A percentile compares a stretch with the other conserved stretches of the same genome.
These are phyloP conservation scores for Vitis cinerea DNA, from an alignment of 164 flowering plant genomes.

Conservation along the genomic window DNA sequence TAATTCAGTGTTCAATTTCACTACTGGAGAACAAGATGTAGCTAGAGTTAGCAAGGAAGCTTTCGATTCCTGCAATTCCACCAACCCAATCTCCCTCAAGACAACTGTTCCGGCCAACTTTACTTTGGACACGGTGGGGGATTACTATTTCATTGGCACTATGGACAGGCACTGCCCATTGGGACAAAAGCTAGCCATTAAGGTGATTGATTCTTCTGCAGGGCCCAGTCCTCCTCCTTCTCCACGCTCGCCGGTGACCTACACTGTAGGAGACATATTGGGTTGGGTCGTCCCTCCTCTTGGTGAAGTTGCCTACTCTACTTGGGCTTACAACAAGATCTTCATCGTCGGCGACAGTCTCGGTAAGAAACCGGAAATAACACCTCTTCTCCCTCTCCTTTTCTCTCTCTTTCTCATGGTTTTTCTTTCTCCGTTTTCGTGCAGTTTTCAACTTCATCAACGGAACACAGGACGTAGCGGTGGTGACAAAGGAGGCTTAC, in stretches of 20 bases:
- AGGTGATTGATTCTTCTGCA: conserved; percentile 3
- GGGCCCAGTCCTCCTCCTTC: neutral
- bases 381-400: neutral
- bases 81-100: neutral
- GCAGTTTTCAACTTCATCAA: conserved; percentile 36
- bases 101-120: conserved; percentile 18
- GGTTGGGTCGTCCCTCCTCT: too few species aligned
- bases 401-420: neutral
- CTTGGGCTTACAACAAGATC: too few species aligned
- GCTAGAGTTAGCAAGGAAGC: conserved; percentile 17
- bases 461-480: conserved; percentile 26
- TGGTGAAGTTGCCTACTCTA: neutral
- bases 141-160: conserved; percentile 25
- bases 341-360: too few species aligned
- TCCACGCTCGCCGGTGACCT: neutral
- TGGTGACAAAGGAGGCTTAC: conserved; percentile 25
- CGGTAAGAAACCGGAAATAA: too few species aligned
- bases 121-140: conserved; percentile 18
- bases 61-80: conserved; percentile 18
- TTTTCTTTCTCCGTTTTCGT: neutral
- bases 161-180: conserved; percentile 18
- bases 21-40: conserved; percentile 26
- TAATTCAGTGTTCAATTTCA: conserved; percentile 30
- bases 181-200: conserved; percentile 33
- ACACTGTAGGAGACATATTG: too few species aligned